Percentiles rank a stretch among this genome's conserved stretches.
phyloP scores from a whole-genome alignment of 2,329 filamentous ascomycete species.

The Aspergillus floridensis region DNA sequence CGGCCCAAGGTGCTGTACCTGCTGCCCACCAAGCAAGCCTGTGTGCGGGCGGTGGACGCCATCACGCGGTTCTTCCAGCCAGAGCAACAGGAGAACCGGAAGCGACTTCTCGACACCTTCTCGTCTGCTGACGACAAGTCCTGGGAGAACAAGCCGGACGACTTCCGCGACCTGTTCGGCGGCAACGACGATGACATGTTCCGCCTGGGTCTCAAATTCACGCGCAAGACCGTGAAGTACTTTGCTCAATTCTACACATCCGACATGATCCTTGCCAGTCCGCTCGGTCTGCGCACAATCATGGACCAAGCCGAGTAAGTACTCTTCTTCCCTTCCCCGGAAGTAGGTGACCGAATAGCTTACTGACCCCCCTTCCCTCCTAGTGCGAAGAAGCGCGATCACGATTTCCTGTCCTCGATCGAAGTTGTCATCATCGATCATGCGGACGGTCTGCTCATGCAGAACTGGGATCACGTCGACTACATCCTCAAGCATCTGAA shows the following conservation, averaged over 20 bases:
- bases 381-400: slow-evolving; percentile 66
- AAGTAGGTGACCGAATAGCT: neutral
- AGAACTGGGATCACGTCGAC: slow-evolving; percentile 96
- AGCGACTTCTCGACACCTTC: slow-evolving; percentile 85
- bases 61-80: slow-evolving; percentile 74
- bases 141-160: slow-evolving; percentile 71
- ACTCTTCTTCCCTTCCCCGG: no score
- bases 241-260: slow-evolving; percentile 96
- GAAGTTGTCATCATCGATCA: slow-evolving; percentile 90
- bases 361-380: neutral
- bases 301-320: slow-evolving; percentile 73
- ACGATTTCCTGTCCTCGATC: slow-evolving; percentile 90
- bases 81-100: slow-evolving; percentile 92
- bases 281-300: slow-evolving; percentile 83
- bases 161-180: slow-evolving; percentile 85
- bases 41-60: slow-evolving; percentile 71
- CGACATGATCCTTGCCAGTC: slow-evolving; percentile 89
- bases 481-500: slow-evolving; percentile 91
- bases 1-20: slow-evolving; percentile 90
- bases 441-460: slow-evolving; percentile 89
- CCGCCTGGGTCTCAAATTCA: slow-evolving; percentile 92
- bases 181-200: slow-evolving; percentile 99
- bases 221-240: slow-evolving; percentile 90
- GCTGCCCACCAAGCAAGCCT: slow-evolving; percentile 83
- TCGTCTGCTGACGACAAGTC: slow-evolving; percentile 66